These are phyloP conservation scores for Anastatica hierochuntica DNA, from an alignment of 345 rosid genomes.

Conservation along the genomic window DNA sequence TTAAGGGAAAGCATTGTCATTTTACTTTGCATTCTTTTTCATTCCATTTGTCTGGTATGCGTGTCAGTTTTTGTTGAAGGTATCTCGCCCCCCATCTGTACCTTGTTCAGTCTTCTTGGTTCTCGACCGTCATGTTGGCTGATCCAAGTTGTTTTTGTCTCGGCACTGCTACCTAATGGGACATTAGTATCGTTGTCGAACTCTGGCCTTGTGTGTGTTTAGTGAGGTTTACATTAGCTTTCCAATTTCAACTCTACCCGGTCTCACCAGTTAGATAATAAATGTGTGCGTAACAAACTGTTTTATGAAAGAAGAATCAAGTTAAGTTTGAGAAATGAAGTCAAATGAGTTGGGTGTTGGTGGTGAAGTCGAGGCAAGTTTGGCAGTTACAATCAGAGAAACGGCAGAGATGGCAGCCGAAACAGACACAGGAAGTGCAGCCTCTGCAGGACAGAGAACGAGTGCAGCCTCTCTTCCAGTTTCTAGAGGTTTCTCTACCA, in stretches of 20 bases:
- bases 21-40: not conserved
- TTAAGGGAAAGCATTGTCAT: not conserved
- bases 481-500: conserved; percentile 81
- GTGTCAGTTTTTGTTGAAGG: no score
- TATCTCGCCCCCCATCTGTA: no score
- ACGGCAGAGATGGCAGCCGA: conserved; percentile 83
- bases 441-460: conserved; percentile 83
- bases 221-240: not conserved
- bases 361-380: conserved; percentile 80
- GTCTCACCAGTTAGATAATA: no score
- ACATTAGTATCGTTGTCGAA: not conserved
- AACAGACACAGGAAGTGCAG: conserved; percentile 95
- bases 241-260: not conserved
- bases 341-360: conserved; percentile 16
- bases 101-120: no score
- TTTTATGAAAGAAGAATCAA: not conserved
- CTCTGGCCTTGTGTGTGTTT: not conserved
- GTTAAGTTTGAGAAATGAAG: not conserved
- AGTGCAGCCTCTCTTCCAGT: conserved; percentile 88
- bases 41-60: no score
- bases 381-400: conserved; percentile 91
- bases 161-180: no score
- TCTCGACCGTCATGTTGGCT: no score
- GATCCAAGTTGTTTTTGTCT: no score
- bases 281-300: not conserved